Percentiles rank a stretch among this genome's conserved stretches.
Evolutionary conservation across 805 yeast genomes (phyloP).

Genomic region (Pichia phayaonensis): DNA sequence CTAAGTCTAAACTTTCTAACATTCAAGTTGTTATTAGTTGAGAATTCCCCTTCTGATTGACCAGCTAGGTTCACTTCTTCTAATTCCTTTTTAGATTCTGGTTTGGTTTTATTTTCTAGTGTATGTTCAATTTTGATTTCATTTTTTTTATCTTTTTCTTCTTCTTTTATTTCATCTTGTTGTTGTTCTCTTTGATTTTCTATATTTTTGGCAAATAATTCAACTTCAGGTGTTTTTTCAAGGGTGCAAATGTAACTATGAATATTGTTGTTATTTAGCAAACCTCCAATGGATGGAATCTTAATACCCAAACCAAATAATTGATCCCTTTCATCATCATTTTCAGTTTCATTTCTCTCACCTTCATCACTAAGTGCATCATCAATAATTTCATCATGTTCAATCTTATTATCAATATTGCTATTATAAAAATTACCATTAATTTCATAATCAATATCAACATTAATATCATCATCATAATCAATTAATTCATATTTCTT

Average conservation of each 20-base stretch:
- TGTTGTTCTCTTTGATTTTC: not conserved
- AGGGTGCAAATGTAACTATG: constrained; percentile 1
- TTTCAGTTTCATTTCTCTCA: not conserved
- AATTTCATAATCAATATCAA: not conserved
- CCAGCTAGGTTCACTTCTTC: not conserved
- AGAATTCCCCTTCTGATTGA: not conserved
- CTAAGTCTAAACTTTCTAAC: not conserved
- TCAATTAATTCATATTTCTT: not conserved
- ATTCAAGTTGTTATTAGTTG: not conserved
- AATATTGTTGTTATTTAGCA: not conserved
- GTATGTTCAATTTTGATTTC: not conserved
- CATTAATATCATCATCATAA: not conserved
- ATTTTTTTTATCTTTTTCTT: not conserved
- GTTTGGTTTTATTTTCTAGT: not conserved
- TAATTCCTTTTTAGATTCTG: not conserved
- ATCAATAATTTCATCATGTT: not conserved
- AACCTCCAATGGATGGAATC: not conserved
- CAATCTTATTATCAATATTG: not conserved
- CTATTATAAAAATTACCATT: not conserved
- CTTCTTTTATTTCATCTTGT: not conserved
- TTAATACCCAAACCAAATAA: constrained; percentile 1
- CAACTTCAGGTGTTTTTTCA: constrained; percentile 1
- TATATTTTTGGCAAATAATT: not conserved
- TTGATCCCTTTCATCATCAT: not conserved
- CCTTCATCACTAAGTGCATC: not conserved